Conservation (phyloP, 192 early-diverging fungal species). For the Coemansia sp. region DNA sequence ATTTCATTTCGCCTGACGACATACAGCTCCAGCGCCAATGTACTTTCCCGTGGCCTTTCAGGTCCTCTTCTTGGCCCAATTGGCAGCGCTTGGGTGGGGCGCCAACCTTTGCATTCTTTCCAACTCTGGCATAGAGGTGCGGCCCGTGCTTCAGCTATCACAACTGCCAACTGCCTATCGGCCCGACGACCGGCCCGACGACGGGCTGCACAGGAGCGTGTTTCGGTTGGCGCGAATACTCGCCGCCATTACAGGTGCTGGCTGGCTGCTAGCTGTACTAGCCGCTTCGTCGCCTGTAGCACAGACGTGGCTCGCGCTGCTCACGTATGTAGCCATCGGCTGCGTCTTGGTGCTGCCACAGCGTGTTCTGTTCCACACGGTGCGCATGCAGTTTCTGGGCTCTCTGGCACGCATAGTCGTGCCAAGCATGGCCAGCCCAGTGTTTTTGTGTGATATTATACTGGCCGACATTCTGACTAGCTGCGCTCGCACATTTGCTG, state of each 20-base stretch:
- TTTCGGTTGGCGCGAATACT: conserved; percentile 23
- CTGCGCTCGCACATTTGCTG: conserved; percentile 86
- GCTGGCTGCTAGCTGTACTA: conserved; percentile 28
- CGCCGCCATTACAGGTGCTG: conserved; percentile 9
- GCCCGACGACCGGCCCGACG: background rate
- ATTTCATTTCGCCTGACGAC: background rate
- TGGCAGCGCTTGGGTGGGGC: conserved; percentile 45
- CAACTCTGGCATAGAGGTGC: conserved; percentile 24
- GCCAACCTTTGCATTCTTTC: conserved; percentile 39
- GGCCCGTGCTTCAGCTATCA: conserved; percentile 34
- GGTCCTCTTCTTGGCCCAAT: conserved; percentile 34
- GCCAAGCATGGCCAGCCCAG: conserved; percentile 43
- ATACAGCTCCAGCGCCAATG: conserved; percentile 1
- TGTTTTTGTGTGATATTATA: conserved; percentile 76
- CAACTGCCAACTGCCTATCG: conserved; percentile 8
- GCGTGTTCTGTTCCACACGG: conserved; percentile 25
- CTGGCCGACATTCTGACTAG: conserved; percentile 94
- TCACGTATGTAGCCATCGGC: conserved; percentile 27
- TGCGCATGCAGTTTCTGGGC: conserved; percentile 35
- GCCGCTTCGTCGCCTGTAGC: background rate
- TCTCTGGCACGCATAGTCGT: conserved; percentile 38
- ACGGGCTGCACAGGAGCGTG: conserved; percentile 12
- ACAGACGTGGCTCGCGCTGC: conserved; percentile 25
- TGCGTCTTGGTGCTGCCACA: conserved; percentile 27
- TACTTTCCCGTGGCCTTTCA: conserved; percentile 46